Conservation (phyloP, 257 asterid species). For the Solanum boliviense region DNA sequence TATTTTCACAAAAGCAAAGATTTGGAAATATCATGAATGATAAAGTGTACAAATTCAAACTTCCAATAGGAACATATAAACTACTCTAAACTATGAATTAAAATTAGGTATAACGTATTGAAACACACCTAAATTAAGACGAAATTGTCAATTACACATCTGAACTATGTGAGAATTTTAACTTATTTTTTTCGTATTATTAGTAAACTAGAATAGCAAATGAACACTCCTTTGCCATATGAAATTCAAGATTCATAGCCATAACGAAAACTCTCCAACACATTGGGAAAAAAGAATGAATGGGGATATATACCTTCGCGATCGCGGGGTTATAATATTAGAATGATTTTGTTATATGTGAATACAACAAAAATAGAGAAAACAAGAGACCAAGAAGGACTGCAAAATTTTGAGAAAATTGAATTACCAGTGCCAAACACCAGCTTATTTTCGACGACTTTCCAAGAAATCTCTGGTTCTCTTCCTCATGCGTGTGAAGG, state of each 20-base stretch:
- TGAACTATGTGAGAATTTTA: background rate
- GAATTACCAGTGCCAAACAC: background rate
- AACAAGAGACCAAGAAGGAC: background rate
- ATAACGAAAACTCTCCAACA: background rate
- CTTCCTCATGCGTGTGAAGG: constrained; percentile 13
- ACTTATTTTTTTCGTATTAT: background rate
- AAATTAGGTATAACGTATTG: no score
- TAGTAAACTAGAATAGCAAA: background rate
- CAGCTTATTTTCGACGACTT: background rate
- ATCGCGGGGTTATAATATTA: background rate
- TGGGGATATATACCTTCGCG: background rate
- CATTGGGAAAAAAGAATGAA: background rate
- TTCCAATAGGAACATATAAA: background rate
- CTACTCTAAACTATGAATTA: no score
- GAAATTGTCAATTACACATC: background rate
- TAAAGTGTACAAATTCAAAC: background rate
- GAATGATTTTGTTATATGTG: background rate
- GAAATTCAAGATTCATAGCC: background rate
- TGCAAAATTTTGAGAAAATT: background rate
- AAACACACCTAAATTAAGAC: background rate
- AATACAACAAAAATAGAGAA: background rate
- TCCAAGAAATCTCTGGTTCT: constrained; percentile 7
- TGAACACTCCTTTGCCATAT: background rate
- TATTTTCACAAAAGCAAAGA: background rate
- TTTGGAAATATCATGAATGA: background rate